Percentiles rank a stretch among this genome's conserved stretches.
phyloP scores from a whole-genome alignment of 2,329 filamentous ascomycete genomes.

The Orbilia ellipsospora region DNA sequence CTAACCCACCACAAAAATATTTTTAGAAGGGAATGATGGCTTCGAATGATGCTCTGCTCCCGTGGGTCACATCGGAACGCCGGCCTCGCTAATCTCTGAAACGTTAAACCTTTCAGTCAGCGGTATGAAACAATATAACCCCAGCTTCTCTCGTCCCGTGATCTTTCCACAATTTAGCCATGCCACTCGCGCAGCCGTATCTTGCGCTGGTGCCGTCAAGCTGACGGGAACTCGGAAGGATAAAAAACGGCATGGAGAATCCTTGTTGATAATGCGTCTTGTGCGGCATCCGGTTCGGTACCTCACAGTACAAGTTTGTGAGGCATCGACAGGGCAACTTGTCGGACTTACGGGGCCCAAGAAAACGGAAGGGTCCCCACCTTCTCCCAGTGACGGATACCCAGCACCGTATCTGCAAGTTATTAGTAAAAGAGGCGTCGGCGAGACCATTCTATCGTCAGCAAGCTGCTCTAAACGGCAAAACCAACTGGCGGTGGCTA shows the following conservation, averaged over 20 bases:
- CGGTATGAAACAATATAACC: background rate
- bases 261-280: slow-evolving; percentile 17
- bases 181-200: background rate
- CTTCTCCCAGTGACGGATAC: background rate
- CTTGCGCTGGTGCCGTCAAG: too few species aligned
- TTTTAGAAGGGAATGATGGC: slow-evolving; percentile 17
- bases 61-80: background rate
- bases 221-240: background rate
- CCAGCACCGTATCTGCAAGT: background rate
- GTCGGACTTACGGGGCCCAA: slow-evolving; percentile 25
- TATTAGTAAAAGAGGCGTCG: background rate
- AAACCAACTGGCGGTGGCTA: slow-evolving; percentile 23
- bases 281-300: slow-evolving; percentile 48
- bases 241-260: background rate
- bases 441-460: slow-evolving; percentile 38
- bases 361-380: slow-evolving; percentile 3
- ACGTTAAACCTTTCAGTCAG: background rate
- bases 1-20: slow-evolving; percentile 6
- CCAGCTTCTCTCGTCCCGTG: slow-evolving; percentile 8
- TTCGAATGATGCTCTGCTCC: too few species aligned
- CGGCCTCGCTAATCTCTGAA: slow-evolving; percentile 13
- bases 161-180: slow-evolving; percentile 10
- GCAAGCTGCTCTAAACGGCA: slow-evolving; percentile 5
- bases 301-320: slow-evolving; percentile 45
- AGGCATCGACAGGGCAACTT: slow-evolving; percentile 31